phyloP scores from a whole-genome alignment of 768 basidiomycete species.

The Mycena rosella region DNA sequence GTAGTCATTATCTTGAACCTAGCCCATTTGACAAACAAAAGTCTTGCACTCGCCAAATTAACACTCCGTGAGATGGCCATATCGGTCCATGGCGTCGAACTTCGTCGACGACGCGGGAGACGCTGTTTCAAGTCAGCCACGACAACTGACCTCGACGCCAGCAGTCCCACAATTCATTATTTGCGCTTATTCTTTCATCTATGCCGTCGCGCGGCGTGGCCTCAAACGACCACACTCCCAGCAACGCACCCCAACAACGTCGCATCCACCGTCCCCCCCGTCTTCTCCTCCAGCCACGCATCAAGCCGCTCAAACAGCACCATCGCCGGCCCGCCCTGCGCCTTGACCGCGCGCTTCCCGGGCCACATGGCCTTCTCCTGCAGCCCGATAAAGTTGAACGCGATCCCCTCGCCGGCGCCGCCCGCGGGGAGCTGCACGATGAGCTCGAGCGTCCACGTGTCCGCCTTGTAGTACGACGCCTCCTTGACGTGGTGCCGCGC shows the following conservation, averaged over 20 bases:
- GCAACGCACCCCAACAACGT: constrained; percentile 79
- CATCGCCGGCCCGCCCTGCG: constrained; percentile 72
- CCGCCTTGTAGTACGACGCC: constrained; percentile 85
- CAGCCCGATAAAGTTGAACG: constrained; percentile 84
- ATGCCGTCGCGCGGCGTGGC: too few species aligned
- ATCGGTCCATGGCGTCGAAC: too few species aligned
- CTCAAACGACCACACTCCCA: constrained; percentile 64
- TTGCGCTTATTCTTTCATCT: too few species aligned
- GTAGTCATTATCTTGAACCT: too few species aligned
- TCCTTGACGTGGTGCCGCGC: constrained; percentile 93
- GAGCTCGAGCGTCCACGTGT: constrained; percentile 81
- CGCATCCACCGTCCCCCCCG: constrained; percentile 74
- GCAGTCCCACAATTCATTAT: too few species aligned
- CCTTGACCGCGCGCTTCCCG: constrained; percentile 67
- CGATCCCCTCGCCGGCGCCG: constrained; percentile 54
- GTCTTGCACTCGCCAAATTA: too few species aligned
- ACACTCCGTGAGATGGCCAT: too few species aligned
- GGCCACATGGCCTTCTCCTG: constrained; percentile 92
- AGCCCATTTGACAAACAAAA: too few species aligned
- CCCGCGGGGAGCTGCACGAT: constrained; percentile 66
- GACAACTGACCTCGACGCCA: too few species aligned
- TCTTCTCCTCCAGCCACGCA: constrained; percentile 76
- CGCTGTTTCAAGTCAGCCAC: too few species aligned
- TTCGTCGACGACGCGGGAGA: too few species aligned
- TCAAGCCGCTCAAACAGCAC: constrained; percentile 81